Evolutionary conservation across 1,284 basidiomycete species (phyloP).

Genomic region (Leucoagaricus sp.): DNA sequence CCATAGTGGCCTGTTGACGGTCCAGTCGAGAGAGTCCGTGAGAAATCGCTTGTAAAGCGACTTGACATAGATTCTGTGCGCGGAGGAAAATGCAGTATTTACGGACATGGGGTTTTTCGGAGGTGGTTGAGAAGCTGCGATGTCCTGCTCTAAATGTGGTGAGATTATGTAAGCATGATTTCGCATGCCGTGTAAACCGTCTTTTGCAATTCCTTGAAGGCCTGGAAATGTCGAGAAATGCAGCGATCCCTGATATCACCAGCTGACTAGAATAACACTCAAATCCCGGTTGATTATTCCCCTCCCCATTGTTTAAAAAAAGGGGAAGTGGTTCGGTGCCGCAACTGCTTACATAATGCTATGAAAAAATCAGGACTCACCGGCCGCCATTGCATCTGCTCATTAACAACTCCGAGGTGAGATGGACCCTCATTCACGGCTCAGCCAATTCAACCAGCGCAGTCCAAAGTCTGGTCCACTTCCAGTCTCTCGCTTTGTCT

Average conservation of each 20-base stretch:
- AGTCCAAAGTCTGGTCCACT: conserved; percentile 63
- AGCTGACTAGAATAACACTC: too few relatives aligned
- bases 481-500: conserved; percentile 45
- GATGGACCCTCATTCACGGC: conserved; percentile 78
- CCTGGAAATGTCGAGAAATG: too few relatives aligned
- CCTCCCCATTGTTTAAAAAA: too few relatives aligned
- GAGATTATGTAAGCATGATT: conserved; percentile 11
- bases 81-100: conserved; percentile 62
- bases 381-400: not conserved
- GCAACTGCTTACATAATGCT: conserved; percentile 14
- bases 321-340: too few relatives aligned
- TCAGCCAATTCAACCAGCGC: conserved; percentile 72
- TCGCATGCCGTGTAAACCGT: not conserved
- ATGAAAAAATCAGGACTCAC: conserved; percentile 17
- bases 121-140: conserved; percentile 35
- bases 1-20: conserved; percentile 84
- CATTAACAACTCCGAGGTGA: conserved; percentile 13
- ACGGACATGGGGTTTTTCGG: conserved; percentile 26
- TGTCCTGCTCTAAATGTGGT: not conserved
- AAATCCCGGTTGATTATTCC: too few relatives aligned
- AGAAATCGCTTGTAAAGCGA: conserved; percentile 88
- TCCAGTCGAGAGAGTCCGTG: conserved; percentile 89
- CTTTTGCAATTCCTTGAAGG: too few relatives aligned
- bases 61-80: conserved; percentile 87
- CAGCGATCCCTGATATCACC: too few relatives aligned